Conservation (phyloP, 1,284 basidiomycete species). For the Salmacisia buchloeana region DNA sequence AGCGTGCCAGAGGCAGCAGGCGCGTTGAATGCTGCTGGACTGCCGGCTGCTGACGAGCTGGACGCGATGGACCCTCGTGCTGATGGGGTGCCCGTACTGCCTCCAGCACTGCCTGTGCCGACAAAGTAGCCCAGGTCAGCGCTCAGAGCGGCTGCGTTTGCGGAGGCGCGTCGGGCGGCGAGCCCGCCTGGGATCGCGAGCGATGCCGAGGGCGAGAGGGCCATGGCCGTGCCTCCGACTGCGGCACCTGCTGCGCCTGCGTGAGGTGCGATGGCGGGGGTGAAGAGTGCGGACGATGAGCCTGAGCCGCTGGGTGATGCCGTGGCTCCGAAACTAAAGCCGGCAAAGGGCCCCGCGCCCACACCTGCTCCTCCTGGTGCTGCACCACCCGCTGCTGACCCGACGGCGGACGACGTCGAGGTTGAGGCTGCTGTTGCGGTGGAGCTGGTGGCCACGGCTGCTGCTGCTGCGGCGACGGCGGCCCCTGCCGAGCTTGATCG, state of each 20-base stretch:
- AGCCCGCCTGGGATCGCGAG: not conserved
- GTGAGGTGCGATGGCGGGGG: not conserved
- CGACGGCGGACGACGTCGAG: not conserved
- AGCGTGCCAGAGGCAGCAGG: not conserved
- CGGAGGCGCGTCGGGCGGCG: not conserved
- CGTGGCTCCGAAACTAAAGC: not conserved
- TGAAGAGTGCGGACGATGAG: not conserved
- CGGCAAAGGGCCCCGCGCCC: not conserved
- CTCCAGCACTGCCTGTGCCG: too few relatives aligned
- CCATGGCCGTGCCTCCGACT: not conserved
- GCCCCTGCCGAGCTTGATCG: not conserved
- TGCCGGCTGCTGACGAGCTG: not conserved
- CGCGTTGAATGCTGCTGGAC: not conserved
- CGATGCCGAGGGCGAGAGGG: not conserved
- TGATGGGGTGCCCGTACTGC: not conserved
- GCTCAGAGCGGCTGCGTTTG: not conserved
- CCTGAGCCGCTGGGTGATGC: not conserved
- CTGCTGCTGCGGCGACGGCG: not conserved
- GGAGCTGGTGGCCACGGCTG: constrained; percentile 8
- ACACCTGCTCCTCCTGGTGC: too few relatives aligned
- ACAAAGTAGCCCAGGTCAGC: not conserved
- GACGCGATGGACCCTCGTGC: not conserved
- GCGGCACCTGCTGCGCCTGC: not conserved
- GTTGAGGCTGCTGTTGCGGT: not conserved
- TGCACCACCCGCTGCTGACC: not conserved